These are phyloP conservation scores for Sambucus nigra DNA, from an alignment of 129 eudicot genomes.

Conservation along the genomic window DNA sequence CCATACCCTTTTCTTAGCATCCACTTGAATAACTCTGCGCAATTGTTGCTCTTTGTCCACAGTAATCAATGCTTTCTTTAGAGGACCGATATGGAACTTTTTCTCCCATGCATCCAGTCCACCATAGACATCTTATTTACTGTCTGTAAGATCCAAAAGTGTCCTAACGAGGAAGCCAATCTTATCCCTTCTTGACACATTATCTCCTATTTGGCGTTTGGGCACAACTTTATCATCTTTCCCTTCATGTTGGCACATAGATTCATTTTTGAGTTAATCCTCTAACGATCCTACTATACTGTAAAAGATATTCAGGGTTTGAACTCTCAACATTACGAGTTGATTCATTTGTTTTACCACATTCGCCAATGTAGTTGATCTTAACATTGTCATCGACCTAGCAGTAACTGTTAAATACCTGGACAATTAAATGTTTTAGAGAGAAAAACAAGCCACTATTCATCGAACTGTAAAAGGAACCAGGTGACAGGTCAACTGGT, in stretches of 20 bases:
- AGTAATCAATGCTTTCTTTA: slow-evolving; percentile 40
- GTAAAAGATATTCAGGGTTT: slow-evolving; percentile 19
- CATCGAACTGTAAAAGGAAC: neutral
- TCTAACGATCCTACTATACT: slow-evolving; percentile 13
- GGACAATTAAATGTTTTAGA: neutral
- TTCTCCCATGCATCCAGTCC: slow-evolving; percentile 67
- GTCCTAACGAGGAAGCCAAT: slow-evolving; percentile 35
- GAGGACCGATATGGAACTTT: slow-evolving; percentile 70
- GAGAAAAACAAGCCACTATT: no score
- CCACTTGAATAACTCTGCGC: slow-evolving; percentile 85
- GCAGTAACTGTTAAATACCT: neutral
- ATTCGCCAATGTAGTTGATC: slow-evolving; percentile 11
- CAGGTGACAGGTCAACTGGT: neutral
- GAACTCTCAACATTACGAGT: slow-evolving; percentile 15
- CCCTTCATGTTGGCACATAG: no score
- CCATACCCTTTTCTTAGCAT: slow-evolving; percentile 93
- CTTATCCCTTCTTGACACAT: slow-evolving; percentile 41
- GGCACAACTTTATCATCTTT: slow-evolving; percentile 8
- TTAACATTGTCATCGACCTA: neutral
- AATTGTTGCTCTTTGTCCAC: slow-evolving; percentile 71
- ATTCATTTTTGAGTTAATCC: no score
- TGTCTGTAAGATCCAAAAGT: slow-evolving; percentile 43
- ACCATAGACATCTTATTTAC: slow-evolving; percentile 64
- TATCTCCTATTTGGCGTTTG: slow-evolving; percentile 24
- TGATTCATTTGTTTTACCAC: slow-evolving; percentile 27